Conservation (phyloP, 306 rosid species). For the Vicia villosa region DNA sequence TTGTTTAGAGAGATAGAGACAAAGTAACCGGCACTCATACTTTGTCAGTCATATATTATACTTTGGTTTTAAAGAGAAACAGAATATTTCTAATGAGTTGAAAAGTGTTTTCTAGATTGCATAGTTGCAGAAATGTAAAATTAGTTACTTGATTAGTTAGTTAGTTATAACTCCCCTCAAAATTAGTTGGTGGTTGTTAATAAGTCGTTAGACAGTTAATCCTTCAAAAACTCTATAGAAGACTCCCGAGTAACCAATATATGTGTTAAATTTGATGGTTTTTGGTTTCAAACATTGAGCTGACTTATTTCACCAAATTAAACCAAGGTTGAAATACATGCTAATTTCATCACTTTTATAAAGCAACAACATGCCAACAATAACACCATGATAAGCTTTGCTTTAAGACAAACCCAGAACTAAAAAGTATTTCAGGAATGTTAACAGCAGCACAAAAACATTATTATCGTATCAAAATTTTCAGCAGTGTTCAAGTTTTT, state of each 20-base stretch:
- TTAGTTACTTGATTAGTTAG: background rate
- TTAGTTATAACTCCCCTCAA: background rate
- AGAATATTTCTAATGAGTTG: no score
- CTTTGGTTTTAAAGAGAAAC: no score
- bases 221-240: no score
- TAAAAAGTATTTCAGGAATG: background rate
- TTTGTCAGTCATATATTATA: no score
- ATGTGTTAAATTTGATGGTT: background rate
- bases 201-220: background rate
- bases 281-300: background rate
- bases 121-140: background rate
- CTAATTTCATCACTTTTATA: background rate
- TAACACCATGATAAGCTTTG: background rate
- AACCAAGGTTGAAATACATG: background rate
- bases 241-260: no score
- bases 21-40: no score
- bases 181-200: background rate
- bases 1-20: no score
- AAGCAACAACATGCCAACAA: slow-evolving; percentile 2
- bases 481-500: slow-evolving; percentile 9
- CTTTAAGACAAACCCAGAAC: background rate
- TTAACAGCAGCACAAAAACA: slow-evolving; percentile 1
- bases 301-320: background rate
- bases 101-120: background rate
- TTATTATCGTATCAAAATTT: slow-evolving; percentile 33